Evolutionary conservation across 306 rosid genomes (phyloP), one percentile per base, ranked within the genome.

Genomic region (Parietaria judaica): DNA sequence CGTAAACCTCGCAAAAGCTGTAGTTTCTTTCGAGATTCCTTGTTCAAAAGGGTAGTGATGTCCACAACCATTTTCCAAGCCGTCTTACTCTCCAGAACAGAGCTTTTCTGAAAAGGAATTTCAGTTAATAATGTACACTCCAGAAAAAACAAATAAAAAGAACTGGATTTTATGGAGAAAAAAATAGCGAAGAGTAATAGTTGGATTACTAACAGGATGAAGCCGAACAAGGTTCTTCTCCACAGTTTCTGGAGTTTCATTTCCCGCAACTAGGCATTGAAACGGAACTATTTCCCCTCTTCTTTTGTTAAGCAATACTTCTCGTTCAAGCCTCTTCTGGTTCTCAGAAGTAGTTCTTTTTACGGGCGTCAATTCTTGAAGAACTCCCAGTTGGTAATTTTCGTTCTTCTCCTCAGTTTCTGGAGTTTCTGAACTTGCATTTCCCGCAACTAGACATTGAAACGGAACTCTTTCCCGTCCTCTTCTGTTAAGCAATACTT

Each of bases 1-100:
- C 70, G 83, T 58, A 92, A 88, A 68, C 96, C 99, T 75, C 80
- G 88, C 57, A 88, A 77, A 74, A 84, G 85, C 69, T 84, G 87
- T 68, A 92, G 59, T 69, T 83, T 78, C 67, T 88, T 88, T 82
- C 94, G 84, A 17, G 96, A 84, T 36, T 84, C 88, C 72, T 82
- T 88, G 84, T 80, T 74, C 73, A 92, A 76, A 74, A 92, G 95
- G 63, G 90, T 73, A 39, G 81, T 45, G 55, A 81, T 35, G 74
- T 88, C 96, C 67, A 72, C 94, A 57, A 88, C 84, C 87, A 92
- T 76, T 51, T 61, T 79, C 99, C 95, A 88, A 58, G 67, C 70
- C 72, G 72, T 77, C 70, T 58, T 83, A 56, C 36, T 51, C 60
- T 73, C 79, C 65, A 68, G 71, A 62, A 31, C 48, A 62, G 51